Conservation (phyloP, 768 basidiomycete species). For the Phanerodontia chrysosporium region DNA sequence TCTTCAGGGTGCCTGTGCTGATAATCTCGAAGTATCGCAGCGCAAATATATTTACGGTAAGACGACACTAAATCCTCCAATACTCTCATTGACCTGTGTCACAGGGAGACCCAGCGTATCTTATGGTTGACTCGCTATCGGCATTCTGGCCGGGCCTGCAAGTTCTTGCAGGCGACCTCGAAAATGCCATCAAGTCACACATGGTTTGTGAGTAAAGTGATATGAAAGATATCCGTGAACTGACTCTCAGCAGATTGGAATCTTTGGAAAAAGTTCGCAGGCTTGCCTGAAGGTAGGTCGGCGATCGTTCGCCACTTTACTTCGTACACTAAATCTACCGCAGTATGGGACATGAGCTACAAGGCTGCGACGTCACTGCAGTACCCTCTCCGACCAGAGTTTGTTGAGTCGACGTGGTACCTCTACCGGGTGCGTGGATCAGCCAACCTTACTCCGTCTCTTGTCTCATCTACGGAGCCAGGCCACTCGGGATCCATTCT, state of each 20-base stretch:
- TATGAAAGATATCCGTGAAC: constrained; percentile 1
- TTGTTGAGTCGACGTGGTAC: constrained; percentile 96
- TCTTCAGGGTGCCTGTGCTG: neutral
- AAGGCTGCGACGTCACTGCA: constrained; percentile 69
- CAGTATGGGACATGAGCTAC: constrained; percentile 78
- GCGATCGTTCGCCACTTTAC: too few relatives aligned
- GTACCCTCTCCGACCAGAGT: constrained; percentile 85
- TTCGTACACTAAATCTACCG: too few relatives aligned
- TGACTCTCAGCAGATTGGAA: constrained; percentile 69
- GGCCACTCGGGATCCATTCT: constrained; percentile 92
- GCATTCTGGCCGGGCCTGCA: constrained; percentile 99
- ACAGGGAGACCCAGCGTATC: constrained; percentile 68
- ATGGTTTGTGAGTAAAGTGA: constrained; percentile 59
- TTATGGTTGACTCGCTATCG: constrained; percentile 89
- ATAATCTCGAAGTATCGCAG: constrained; percentile 65
- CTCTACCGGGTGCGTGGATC: constrained; percentile 66
- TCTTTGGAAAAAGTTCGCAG: constrained; percentile 83
- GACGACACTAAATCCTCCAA: neutral
- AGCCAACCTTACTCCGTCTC: neutral
- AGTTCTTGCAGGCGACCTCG: constrained; percentile 79
- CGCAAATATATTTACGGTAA: constrained; percentile 55
- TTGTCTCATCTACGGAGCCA: constrained; percentile 27
- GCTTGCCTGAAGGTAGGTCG: constrained; percentile 68
- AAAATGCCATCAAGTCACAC: constrained; percentile 91
- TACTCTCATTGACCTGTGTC: constrained; percentile 21